Conservation (phyloP, 2,329 filamentous ascomycete genomes). For the Xylogone sp. region DNA sequence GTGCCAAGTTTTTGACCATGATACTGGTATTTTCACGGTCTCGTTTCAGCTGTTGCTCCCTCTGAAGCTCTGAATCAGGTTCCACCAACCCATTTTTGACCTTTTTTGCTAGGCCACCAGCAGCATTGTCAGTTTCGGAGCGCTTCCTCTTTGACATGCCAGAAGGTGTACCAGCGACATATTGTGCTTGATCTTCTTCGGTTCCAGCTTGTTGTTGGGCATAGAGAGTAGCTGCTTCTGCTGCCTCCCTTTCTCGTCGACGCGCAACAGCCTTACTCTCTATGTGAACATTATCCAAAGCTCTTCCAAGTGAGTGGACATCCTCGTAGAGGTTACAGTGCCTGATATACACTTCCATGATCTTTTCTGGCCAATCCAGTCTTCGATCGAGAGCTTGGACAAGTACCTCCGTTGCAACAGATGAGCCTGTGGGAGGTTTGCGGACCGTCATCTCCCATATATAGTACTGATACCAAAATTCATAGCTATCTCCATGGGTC, state of each 20-base stretch:
- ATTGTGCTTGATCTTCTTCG: conserved; percentile 25
- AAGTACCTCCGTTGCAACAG: conserved; percentile 71
- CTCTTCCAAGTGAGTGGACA: conserved; percentile 68
- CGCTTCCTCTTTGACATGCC: conserved; percentile 68
- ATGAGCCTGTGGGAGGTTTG: conserved; percentile 45
- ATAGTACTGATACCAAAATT: conserved; percentile 94
- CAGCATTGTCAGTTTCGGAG: conserved; percentile 43
- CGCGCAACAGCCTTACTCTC: conserved; percentile 59
- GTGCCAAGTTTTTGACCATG: conserved; percentile 73
- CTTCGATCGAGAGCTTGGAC: conserved; percentile 62
- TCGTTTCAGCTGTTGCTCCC: conserved; percentile 55
- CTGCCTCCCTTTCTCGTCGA: conserved; percentile 63
- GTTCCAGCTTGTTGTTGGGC: conserved; percentile 29
- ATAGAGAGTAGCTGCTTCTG: conserved; percentile 53
- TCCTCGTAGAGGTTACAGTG: conserved; percentile 91
- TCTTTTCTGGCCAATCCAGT: conserved; percentile 73
- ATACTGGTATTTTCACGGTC: conserved; percentile 90
- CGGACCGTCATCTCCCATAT: conserved; percentile 74
- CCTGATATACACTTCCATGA: conserved; percentile 69
- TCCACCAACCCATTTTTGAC: conserved; percentile 39
- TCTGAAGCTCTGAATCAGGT: conserved; percentile 31
- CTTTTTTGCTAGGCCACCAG: conserved; percentile 62
- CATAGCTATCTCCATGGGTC: conserved; percentile 73
- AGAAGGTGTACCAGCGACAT: conserved; percentile 11
- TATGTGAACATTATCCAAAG: conserved; percentile 70